phyloP scores from a whole-genome alignment of 2,329 filamentous ascomycete genomes.

The Ascosphaera pollenicola region DNA sequence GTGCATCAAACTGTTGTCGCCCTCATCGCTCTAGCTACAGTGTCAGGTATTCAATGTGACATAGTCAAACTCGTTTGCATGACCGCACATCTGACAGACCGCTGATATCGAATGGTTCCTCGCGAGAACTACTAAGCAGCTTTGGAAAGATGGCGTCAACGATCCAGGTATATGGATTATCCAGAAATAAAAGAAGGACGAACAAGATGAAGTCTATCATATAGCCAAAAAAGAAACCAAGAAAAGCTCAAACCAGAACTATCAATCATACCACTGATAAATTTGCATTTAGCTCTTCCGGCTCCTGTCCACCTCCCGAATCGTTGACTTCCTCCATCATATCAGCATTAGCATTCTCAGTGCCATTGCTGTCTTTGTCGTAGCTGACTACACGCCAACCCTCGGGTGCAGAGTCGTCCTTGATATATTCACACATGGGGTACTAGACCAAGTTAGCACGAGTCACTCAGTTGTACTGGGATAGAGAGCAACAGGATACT shows the following conservation, averaged over 20 bases:
- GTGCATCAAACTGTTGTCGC: too few relatives aligned
- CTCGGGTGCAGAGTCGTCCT: constrained; percentile 28
- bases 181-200: too few relatives aligned
- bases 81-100: too few relatives aligned
- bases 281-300: constrained; percentile 8
- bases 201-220: too few relatives aligned
- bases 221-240: too few relatives aligned
- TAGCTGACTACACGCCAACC: constrained; percentile 38
- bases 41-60: too few relatives aligned
- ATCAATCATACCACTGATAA: not conserved
- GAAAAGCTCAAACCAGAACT: not conserved
- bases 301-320: constrained; percentile 17
- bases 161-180: too few relatives aligned
- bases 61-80: too few relatives aligned
- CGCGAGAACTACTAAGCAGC: too few relatives aligned
- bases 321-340: constrained; percentile 23
- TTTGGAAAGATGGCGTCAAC: too few relatives aligned
- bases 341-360: constrained; percentile 22
- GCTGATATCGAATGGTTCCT: too few relatives aligned
- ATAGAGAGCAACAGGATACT: constrained; percentile 7
- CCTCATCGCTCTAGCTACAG: too few relatives aligned
- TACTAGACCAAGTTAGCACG: constrained; percentile 19
- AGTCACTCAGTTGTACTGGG: not conserved
- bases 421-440: constrained; percentile 42
- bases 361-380: constrained; percentile 15